These are phyloP conservation scores for Carex myosuroides DNA, from an alignment of 176 grass and related monocot genomes.

Conservation along the genomic window DNA sequence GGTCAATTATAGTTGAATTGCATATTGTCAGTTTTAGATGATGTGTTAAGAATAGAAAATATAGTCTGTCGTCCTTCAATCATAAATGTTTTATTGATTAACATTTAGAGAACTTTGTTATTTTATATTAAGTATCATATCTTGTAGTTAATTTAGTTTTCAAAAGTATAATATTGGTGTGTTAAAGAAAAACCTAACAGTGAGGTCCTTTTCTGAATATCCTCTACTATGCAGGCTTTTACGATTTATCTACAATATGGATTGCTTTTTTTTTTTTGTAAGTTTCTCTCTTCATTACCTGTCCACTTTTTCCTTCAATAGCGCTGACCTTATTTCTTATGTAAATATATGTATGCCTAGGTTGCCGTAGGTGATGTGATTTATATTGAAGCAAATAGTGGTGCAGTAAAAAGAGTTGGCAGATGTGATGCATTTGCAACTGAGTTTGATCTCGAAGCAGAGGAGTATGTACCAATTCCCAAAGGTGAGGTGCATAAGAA, in stretches of 20 bases:
- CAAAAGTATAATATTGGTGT: not conserved
- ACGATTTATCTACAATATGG: not conserved
- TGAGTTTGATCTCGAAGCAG: slow-evolving; percentile 96
- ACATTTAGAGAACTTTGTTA: not conserved
- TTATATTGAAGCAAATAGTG: slow-evolving; percentile 95
- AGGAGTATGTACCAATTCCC: slow-evolving; percentile 97
- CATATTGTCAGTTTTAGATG: not conserved
- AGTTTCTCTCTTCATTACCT: slow-evolving; percentile 13
- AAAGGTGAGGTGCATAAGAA: slow-evolving; percentile 98
- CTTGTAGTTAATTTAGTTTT: not conserved
- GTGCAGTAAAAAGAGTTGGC: slow-evolving; percentile 97
- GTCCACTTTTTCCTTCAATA: not conserved
- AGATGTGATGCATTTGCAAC: slow-evolving; percentile 99
- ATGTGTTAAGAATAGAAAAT: not conserved
- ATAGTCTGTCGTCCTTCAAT: not conserved
- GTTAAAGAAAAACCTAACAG: not conserved
- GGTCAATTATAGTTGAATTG: not conserved
- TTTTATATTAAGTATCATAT: not conserved
- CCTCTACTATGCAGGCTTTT: not conserved
- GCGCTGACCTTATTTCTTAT: not conserved
- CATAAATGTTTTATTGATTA: not conserved
- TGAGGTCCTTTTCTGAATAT: not conserved
- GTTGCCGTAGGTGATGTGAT: slow-evolving; percentile 95
- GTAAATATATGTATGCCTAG: slow-evolving; percentile 29
- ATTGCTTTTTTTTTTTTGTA: not conserved